Percentiles rank a stretch among this genome's conserved stretches.
Evolutionary conservation across 257 asterid species (phyloP).

Genomic region (Anisodus tanguticus): DNA sequence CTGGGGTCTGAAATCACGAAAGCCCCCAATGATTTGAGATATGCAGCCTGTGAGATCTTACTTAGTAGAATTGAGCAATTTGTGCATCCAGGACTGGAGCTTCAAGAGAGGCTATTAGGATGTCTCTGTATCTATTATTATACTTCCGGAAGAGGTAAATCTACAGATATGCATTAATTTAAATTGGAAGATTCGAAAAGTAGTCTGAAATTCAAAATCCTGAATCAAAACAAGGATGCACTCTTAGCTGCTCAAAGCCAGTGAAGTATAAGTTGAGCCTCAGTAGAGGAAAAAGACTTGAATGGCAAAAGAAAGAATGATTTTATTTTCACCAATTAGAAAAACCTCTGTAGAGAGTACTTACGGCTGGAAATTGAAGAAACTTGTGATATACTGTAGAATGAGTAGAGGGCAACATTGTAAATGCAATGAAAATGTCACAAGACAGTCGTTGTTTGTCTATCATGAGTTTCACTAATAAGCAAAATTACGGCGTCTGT

Average conservation of each 20-base stretch:
- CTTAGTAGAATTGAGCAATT: constrained; percentile 64
- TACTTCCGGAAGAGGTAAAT: constrained; percentile 79
- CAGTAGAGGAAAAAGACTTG: neutral
- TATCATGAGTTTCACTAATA: neutral
- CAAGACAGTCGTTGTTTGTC: neutral
- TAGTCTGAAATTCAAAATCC: neutral
- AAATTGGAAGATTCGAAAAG: neutral
- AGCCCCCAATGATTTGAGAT: constrained; percentile 66
- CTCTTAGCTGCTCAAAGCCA: neutral
- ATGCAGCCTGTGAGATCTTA: constrained; percentile 74
- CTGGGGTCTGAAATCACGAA: constrained; percentile 80
- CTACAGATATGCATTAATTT: neutral
- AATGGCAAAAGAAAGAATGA: neutral
- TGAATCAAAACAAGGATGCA: neutral
- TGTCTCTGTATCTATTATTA: constrained; percentile 85
- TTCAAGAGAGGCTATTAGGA: constrained; percentile 87
- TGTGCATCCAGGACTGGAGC: constrained; percentile 88
- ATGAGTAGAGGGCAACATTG: neutral
- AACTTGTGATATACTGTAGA: neutral
- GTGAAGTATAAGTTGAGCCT: neutral
- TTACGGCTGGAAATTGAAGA: neutral
- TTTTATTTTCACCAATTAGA: neutral
- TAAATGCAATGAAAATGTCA: neutral
- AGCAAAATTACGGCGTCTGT: neutral
- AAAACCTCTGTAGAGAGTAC: neutral